phyloP scores from a whole-genome alignment of 1,139 yeast genomes.

The Yamadazyma epiphylla region DNA sequence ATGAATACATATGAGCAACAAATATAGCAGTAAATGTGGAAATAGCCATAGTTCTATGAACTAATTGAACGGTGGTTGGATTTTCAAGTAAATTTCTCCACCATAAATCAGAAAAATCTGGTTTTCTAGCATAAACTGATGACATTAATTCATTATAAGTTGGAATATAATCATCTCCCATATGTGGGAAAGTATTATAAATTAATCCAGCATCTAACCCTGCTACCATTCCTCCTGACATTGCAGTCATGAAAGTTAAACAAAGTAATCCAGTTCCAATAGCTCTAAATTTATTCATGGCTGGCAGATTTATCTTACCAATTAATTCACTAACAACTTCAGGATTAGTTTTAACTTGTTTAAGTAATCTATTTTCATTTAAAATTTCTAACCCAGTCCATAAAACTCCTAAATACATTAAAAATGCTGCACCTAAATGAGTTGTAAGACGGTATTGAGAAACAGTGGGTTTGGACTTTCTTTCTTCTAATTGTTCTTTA shows the following conservation, averaged over 20 bases:
- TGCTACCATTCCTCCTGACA: slow-evolving; percentile 98
- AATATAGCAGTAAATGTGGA: slow-evolving; percentile 72
- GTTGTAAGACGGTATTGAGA: slow-evolving; percentile 93
- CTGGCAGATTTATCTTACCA: slow-evolving; percentile 48
- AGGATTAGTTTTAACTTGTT: slow-evolving; percentile 47
- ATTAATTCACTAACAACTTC: slow-evolving; percentile 51
- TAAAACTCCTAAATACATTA: slow-evolving; percentile 82
- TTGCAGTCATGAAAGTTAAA: slow-evolving; percentile 80
- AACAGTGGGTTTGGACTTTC: slow-evolving; percentile 90
- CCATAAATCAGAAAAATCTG: slow-evolving; percentile 68
- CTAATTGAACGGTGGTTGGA: slow-evolving; percentile 93
- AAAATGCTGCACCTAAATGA: slow-evolving; percentile 90
- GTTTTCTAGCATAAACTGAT: slow-evolving; percentile 63
- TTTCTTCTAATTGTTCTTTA: slow-evolving; percentile 70
- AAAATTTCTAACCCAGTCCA: slow-evolving; percentile 86
- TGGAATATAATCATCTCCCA: slow-evolving; percentile 85
- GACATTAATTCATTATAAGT: slow-evolving; percentile 70
- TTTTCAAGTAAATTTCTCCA: slow-evolving; percentile 95
- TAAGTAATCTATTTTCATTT: slow-evolving; percentile 64
- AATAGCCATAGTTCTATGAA: slow-evolving; percentile 82
- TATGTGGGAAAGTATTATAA: slow-evolving; percentile 93
- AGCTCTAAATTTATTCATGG: slow-evolving; percentile 53
- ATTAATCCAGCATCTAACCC: slow-evolving; percentile 97
- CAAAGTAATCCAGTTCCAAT: slow-evolving; percentile 54
- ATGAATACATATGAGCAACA: slow-evolving; percentile 62